phyloP scores from a whole-genome alignment of 164 flowering plant species.

The Hamamelis virginiana region DNA sequence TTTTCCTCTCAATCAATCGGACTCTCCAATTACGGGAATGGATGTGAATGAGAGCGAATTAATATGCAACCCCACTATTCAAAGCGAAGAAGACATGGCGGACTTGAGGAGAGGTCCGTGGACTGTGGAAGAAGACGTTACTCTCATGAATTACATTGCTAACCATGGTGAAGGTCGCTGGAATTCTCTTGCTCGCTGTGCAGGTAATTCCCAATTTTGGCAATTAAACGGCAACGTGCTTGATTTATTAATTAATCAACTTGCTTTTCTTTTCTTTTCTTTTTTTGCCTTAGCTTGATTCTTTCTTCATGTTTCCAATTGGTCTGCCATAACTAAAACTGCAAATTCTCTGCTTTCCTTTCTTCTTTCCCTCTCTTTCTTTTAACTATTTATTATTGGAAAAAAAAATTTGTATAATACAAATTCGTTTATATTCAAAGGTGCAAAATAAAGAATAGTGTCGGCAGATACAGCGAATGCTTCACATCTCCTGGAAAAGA shows the following conservation, averaged over 20 bases:
- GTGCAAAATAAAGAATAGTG: no score
- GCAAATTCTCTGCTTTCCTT: not conserved
- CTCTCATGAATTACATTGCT: slow-evolving; percentile 57
- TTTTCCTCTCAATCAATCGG: slow-evolving; percentile 18
- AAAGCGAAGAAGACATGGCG: slow-evolving; percentile 27
- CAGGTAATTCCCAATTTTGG: no score
- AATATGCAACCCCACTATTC: slow-evolving; percentile 10
- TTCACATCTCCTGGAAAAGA: no score
- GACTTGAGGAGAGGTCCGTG: slow-evolving; percentile 77
- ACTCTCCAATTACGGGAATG: slow-evolving; percentile 18
- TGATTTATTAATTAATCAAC: no score
- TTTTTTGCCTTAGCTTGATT: no score
- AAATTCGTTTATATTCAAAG: no score
- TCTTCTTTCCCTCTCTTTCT: slow-evolving; percentile 1
- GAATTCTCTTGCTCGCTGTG: slow-evolving; percentile 64
- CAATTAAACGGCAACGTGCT: no score
- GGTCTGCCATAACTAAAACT: no score
- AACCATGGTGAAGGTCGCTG: slow-evolving; percentile 75
- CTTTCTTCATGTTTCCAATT: no score
- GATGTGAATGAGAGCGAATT: slow-evolving; percentile 15
- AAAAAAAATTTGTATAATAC: no score
- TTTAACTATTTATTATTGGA: not conserved
- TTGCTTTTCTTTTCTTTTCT: no score
- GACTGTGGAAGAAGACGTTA: slow-evolving; percentile 70
- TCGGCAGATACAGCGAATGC: no score